Conservation (phyloP, 805 yeast genomes). For the Candida lessepsii region DNA sequence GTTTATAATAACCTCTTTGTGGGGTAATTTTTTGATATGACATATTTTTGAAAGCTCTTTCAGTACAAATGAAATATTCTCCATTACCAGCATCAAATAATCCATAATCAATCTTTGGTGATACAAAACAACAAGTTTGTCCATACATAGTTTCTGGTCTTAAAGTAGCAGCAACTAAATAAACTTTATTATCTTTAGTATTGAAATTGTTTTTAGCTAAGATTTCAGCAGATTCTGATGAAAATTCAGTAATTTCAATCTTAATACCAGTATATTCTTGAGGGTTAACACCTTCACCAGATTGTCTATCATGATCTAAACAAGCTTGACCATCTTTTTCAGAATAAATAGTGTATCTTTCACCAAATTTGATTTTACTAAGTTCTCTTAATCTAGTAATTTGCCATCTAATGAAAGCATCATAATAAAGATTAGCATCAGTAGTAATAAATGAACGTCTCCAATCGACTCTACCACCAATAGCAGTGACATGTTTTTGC, state of each 20-base stretch:
- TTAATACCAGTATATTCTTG: slow-evolving; percentile 95
- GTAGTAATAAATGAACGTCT: slow-evolving; percentile 95
- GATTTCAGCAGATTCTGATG: slow-evolving; percentile 53
- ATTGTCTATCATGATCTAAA: slow-evolving; percentile 97
- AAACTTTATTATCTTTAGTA: slow-evolving; percentile 59
- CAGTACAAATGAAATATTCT: slow-evolving; percentile 80
- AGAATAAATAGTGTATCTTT: slow-evolving; percentile 95
- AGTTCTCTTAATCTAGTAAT: slow-evolving; percentile 80
- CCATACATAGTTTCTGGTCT: slow-evolving; percentile 99
- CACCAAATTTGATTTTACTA: slow-evolving; percentile 96
- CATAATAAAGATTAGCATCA: slow-evolving; percentile 92
- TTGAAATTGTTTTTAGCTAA: slow-evolving; percentile 49
- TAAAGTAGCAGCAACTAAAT: slow-evolving; percentile 91
- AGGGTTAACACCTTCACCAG: slow-evolving; percentile 96
- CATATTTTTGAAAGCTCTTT: slow-evolving; percentile 97
- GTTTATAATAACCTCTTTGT: slow-evolving; percentile 69
- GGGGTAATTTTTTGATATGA: slow-evolving; percentile 92
- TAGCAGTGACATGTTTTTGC: slow-evolving; percentile 68
- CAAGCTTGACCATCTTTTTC: slow-evolving; percentile 99
- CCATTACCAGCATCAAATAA: slow-evolving; percentile 79
- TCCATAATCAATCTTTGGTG: slow-evolving; percentile 92
- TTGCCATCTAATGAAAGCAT: slow-evolving; percentile 95
- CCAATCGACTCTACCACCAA: slow-evolving; percentile 98
- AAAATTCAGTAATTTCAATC: slow-evolving; percentile 65
- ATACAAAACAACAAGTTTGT: slow-evolving; percentile 96